These are phyloP conservation scores for Leucocoprinus leucothites DNA, from an alignment of 768 basidiomycete genomes.

Conservation along the genomic window DNA sequence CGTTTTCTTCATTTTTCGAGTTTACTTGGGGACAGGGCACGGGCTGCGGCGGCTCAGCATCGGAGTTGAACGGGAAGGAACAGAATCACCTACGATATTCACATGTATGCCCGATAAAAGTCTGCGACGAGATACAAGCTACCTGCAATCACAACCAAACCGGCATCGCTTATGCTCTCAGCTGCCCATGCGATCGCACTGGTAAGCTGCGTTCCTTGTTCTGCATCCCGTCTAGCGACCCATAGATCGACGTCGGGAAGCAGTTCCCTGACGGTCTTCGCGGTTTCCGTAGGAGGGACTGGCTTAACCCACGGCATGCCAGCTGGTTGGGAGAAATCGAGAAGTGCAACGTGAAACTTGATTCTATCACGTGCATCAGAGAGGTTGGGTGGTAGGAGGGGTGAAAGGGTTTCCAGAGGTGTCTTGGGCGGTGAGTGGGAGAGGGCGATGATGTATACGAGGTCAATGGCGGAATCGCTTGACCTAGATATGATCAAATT, in stretches of 20 bases:
- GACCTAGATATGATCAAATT: neutral
- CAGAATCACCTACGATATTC: too few relatives aligned
- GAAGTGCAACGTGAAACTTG: conserved; percentile 47
- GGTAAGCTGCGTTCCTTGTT: conserved; percentile 29
- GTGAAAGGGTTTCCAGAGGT: conserved; percentile 64
- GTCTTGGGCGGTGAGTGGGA: conserved; percentile 89
- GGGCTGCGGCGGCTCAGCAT: too few relatives aligned
- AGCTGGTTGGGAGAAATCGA: conserved; percentile 71
- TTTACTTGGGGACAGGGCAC: too few relatives aligned
- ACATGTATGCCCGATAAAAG: conserved; percentile 56
- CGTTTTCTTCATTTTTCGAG: too few relatives aligned
- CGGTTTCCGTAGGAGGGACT: conserved; percentile 51
- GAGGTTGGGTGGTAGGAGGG: conserved; percentile 45
- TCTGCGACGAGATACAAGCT: conserved; percentile 96
- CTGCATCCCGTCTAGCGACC: conserved; percentile 3
- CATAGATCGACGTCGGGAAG: conserved; percentile 24
- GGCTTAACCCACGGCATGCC: conserved; percentile 94
- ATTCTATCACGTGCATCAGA: conserved; percentile 20
- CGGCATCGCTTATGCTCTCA: conserved; percentile 24
- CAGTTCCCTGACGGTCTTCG: conserved; percentile 38
- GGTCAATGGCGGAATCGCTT: conserved; percentile 23
- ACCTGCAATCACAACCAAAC: conserved; percentile 77
- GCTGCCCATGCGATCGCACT: conserved; percentile 35
- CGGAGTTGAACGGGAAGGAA: too few relatives aligned
- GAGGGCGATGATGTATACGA: conserved; percentile 76